Evolutionary conservation across 2,329 filamentous ascomycete species (phyloP).

Genomic region (Curvularia hawaiiensis): DNA sequence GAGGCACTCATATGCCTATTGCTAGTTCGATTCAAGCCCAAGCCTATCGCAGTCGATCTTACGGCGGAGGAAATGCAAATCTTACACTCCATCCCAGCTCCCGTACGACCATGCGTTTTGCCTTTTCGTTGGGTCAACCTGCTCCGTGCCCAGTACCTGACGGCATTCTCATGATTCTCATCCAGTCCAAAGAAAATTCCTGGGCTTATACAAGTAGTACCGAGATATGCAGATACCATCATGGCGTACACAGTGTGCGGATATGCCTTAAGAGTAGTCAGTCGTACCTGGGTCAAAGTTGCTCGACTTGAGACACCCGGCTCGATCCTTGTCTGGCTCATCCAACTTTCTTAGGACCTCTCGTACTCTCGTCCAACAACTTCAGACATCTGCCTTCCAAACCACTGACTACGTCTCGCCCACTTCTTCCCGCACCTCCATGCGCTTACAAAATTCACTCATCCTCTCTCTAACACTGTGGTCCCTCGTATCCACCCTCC

Average conservation of each 20-base stretch:
- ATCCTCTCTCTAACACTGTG: slow-evolving; percentile 5
- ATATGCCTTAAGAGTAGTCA: neutral
- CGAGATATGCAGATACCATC: neutral
- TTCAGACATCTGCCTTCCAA: no score
- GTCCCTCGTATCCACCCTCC: slow-evolving; percentile 16
- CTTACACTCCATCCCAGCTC: neutral
- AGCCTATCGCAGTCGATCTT: neutral
- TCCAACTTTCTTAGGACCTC: no score
- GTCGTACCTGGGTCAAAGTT: neutral
- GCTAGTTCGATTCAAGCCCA: neutral
- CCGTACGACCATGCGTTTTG: neutral
- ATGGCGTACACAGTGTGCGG: neutral
- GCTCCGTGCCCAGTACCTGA: neutral
- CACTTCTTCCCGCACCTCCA: neutral
- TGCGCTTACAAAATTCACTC: neutral
- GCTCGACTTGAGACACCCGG: neutral
- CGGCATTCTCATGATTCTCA: neutral
- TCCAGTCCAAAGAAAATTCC: neutral
- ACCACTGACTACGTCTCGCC: neutral
- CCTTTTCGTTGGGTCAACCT: neutral
- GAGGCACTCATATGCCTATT: neutral
- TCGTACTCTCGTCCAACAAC: no score
- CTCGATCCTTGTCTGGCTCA: neutral
- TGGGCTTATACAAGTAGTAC: neutral
- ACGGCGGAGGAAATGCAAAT: neutral